phyloP scores from a whole-genome alignment of 805 yeast species.

The Crinitomyces ghanaensis region DNA sequence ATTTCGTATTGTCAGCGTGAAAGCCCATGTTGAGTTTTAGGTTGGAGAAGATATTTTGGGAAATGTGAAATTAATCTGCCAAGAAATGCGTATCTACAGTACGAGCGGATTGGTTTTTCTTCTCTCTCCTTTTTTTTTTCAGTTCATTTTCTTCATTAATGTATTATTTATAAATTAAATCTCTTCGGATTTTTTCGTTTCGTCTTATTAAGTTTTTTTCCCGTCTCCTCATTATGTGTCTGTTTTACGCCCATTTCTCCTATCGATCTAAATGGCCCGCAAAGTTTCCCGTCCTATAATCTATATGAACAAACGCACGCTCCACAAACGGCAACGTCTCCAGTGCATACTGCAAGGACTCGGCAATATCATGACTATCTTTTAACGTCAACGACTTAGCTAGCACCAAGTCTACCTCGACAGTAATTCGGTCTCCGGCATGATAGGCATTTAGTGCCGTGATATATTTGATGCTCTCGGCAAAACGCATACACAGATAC shows the following conservation, averaged over 20 bases:
- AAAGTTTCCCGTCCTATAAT: slow-evolving; percentile 29
- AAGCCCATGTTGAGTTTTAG: too few species aligned
- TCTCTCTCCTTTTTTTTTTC: too few species aligned
- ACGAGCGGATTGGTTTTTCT: too few species aligned
- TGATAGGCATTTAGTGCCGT: slow-evolving; percentile 64
- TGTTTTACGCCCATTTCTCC: too few species aligned
- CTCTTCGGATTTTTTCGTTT: too few species aligned
- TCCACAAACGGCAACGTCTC: slow-evolving; percentile 71
- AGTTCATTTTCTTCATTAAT: too few species aligned
- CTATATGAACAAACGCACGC: slow-evolving; percentile 73
- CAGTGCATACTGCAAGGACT: slow-evolving; percentile 67
- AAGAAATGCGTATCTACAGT: too few species aligned
- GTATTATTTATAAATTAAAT: too few species aligned
- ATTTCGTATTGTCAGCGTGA: slow-evolving; percentile 69
- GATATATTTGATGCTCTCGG: slow-evolving; percentile 51
- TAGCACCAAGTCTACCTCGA: slow-evolving; percentile 63
- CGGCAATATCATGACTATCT: slow-evolving; percentile 73
- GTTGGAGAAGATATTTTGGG: too few species aligned
- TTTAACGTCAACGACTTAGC: slow-evolving; percentile 40
- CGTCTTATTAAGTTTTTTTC: too few species aligned
- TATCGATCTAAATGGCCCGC: slow-evolving; percentile 25
- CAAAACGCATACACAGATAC: slow-evolving; percentile 57
- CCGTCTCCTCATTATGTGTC: too few species aligned
- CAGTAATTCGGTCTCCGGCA: slow-evolving; percentile 65
- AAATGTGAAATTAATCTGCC: too few species aligned